Evolutionary conservation across 257 asterid genomes (phyloP).

Genomic region (Ilex asprella): DNA sequence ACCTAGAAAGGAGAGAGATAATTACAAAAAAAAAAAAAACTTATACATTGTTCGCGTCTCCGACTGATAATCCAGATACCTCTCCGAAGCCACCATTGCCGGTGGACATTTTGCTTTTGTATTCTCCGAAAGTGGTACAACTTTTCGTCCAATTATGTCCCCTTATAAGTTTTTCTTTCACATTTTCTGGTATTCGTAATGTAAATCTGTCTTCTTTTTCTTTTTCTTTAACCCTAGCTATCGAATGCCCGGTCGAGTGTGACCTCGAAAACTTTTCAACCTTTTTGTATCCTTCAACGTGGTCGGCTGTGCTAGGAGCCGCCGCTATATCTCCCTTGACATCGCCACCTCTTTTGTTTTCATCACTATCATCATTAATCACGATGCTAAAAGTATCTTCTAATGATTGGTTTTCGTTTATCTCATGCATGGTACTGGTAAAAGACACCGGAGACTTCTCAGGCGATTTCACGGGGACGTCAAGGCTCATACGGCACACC

Average conservation of each 20-base stretch:
- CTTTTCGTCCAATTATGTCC: conserved; percentile 2
- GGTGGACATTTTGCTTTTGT: background rate
- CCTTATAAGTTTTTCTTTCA: background rate
- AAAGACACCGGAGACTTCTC: conserved; percentile 13
- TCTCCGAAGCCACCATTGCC: background rate
- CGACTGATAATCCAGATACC: background rate
- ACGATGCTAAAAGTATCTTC: background rate
- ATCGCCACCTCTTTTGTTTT: background rate
- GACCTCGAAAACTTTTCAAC: background rate
- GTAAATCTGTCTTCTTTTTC: background rate
- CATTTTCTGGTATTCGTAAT: conserved; percentile 1
- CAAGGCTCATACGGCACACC: conserved; percentile 66
- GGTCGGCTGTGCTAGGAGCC: background rate
- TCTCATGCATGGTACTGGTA: background rate
- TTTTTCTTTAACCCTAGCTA: background rate
- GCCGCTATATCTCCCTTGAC: background rate
- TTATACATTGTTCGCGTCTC: background rate
- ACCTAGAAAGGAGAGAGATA: no score
- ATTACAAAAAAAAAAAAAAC: background rate
- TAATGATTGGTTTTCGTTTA: background rate
- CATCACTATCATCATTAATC: background rate
- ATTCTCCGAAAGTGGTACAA: conserved; percentile 1
- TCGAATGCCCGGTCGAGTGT: conserved; percentile 1
- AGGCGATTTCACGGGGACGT: conserved; percentile 26
- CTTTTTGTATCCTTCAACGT: background rate